phyloP scores from a whole-genome alignment of 495 filamentous ascomycete species.

The Clavariopsis aquatica region DNA sequence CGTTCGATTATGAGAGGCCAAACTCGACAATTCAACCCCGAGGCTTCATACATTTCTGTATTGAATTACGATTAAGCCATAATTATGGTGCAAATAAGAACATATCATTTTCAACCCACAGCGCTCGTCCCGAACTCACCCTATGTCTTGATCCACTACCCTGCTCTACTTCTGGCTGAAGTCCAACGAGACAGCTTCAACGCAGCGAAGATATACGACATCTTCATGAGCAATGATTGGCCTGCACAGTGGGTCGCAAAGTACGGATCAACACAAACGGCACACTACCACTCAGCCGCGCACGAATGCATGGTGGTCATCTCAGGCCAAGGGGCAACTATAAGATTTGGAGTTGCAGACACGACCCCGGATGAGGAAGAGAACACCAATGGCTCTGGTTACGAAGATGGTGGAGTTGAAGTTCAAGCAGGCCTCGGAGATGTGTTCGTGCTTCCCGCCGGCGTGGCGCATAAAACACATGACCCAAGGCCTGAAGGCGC shows the following conservation, averaged over 20 bases:
- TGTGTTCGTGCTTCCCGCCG: constrained; percentile 47
- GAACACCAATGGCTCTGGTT: constrained; percentile 37
- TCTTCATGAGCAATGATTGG: constrained; percentile 45
- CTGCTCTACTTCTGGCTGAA: constrained; percentile 27
- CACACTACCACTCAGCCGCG: constrained; percentile 47
- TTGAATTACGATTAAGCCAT: too few relatives aligned
- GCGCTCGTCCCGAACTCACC: constrained; percentile 45
- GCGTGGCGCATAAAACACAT: constrained; percentile 42
- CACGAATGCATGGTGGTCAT: constrained; percentile 50
- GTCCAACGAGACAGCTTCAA: constrained; percentile 15
- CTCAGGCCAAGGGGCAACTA: constrained; percentile 41
- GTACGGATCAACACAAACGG: constrained; percentile 45
- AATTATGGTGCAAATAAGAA: constrained; percentile 33
- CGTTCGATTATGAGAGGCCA: too few relatives aligned
- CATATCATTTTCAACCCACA: constrained; percentile 36
- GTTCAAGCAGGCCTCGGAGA: constrained; percentile 42
- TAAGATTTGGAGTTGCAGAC: constrained; percentile 48
- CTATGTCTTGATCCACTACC: constrained; percentile 42
- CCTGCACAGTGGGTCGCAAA: constrained; percentile 44
- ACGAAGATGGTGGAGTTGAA: constrained; percentile 39
- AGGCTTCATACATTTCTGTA: too few relatives aligned
- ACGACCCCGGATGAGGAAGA: constrained; percentile 35
- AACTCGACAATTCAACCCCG: too few relatives aligned
- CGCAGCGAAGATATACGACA: constrained; percentile 36
- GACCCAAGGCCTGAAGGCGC: constrained; percentile 35